A percentile compares a stretch with the other conserved stretches of the same genome.
phyloP scores from a whole-genome alignment of 2,329 filamentous ascomycete species.

The Verticillium nonalfalfae region DNA sequence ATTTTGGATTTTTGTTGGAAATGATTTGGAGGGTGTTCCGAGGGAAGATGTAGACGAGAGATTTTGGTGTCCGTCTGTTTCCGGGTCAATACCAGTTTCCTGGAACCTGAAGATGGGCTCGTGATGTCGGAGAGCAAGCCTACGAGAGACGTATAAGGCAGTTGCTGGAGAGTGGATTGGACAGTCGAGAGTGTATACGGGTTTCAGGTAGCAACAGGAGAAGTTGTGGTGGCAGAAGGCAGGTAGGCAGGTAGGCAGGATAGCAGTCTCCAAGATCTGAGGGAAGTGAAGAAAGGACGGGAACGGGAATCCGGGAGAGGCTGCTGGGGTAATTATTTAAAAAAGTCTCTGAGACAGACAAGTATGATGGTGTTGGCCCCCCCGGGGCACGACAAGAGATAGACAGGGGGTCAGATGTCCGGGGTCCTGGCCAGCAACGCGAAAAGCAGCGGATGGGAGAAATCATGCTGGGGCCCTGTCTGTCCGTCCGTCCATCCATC shows the following conservation, averaged over 20 bases:
- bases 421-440: neutral
- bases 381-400: neutral
- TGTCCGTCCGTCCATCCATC: neutral
- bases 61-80: neutral
- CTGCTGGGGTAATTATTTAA: neutral
- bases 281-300: neutral
- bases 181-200: neutral
- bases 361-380: neutral
- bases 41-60: neutral
- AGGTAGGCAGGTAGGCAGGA: neutral
- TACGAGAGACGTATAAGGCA: neutral
- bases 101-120: neutral
- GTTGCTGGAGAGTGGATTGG: neutral
- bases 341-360: neutral
- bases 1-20: constrained; percentile 21
- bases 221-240: neutral
- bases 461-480: neutral
- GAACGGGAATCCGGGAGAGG: neutral
- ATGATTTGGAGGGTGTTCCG: neutral
- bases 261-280: neutral
- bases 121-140: neutral
- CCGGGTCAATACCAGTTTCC: neutral
- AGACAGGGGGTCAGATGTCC: neutral
- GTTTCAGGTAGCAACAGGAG: neutral
- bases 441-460: neutral